Base-by-base conservation (phyloP, 495 filamentous ascomycete species). In the Hypoxylon trugodes region DNA sequence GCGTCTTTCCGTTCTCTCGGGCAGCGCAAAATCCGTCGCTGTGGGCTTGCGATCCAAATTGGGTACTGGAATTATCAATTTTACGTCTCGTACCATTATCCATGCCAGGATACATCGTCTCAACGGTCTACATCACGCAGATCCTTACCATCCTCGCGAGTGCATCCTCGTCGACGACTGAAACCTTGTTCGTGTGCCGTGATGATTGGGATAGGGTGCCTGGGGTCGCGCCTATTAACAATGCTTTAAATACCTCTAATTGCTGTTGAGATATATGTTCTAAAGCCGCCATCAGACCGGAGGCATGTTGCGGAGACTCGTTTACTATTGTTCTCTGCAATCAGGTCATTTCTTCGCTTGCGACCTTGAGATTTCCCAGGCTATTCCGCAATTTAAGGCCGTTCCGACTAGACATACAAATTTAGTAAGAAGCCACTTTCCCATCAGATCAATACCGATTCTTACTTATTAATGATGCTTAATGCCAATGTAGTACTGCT, bases 21-120 rank as follows among this genome's bases (percentile, higher is more conserved):
- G n/a, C n/a, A n/a, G n/a, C n/a, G 21, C 38, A 52, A 4, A 52
- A 40, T 7, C 13, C 10, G 0, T 52, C 49, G 13, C 6, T 21
- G 30, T 52, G 10, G 19, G 49, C 49, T 24, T 52, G 33, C 3
- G 49, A 52, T n/a, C 35, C 49, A n/a, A 52, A 2, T 19, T 12
- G 1, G 1, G 24, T 25, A 8, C 49, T 30, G 7, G 30, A 13
- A 16, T 41, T 24, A 15, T 40, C 49, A n/a, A 52, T 24, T 7
- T 13, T 52, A 15, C 22, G 28, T 5, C 6, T 30, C 19, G 19
- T 24, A 6, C 19, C 12, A 18, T 15, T 52, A 30, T 52, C 35
- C 13, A 19, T 40, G 1, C 12, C 35, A 30, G 49, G 22, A 28
- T 21, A 9, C 3, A 30, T 9, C 6, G 26, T 26, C 12, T 38